Evolutionary conservation across 2,329 filamentous ascomycete species (phyloP), one percentile per base, ranked within the genome.

Genomic region (Zymoseptoria brevis): DNA sequence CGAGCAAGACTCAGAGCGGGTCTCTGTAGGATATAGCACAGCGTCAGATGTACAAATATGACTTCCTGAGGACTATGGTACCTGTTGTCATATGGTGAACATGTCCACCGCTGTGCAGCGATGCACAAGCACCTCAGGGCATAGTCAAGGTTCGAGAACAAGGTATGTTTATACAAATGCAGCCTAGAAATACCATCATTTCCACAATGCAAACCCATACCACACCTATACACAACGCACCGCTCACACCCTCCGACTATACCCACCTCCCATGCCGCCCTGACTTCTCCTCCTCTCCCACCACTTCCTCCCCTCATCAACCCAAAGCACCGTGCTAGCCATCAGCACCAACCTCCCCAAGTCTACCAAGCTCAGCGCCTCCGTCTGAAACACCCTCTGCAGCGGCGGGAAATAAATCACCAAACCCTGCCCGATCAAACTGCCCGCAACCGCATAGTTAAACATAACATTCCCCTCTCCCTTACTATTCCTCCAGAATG

Each of bases 391-490:
- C 4, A 97, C 87, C 56, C 89, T 84, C 76, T 99, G 94, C 67
- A 99, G 78, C 77, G 91, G 92, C 8, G 94, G 94, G 64, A 97
- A 86, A 74, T 97, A 99, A 57, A 99, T 90, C 58, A 99, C 95
- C 62, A 93, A 82, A 52, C 92, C 77, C 75, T 99, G 94, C 1
- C 94, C 94, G 4, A 89, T 76, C 54, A 99, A 74, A 71, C 88
- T 93, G 22, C 94, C 86, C 8, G 87, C 82, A 1, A 99, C 94
- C 0, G 94, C 92, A 80, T 93, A 96, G 75, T 97, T 97, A 78
- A 99, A 99, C 75, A 99, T 88, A 61, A 86, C 87, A 72, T 99
- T 99, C 8, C 87, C 85, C 29, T 64, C 60, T 3, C 54, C 61
- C 35, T 62, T 58, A 4, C 53, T 51, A n/a, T 51, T 51, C 3